Conservation (phyloP, 2,329 filamentous ascomycete species). For the Aspergillus pseudoglaucus region DNA sequence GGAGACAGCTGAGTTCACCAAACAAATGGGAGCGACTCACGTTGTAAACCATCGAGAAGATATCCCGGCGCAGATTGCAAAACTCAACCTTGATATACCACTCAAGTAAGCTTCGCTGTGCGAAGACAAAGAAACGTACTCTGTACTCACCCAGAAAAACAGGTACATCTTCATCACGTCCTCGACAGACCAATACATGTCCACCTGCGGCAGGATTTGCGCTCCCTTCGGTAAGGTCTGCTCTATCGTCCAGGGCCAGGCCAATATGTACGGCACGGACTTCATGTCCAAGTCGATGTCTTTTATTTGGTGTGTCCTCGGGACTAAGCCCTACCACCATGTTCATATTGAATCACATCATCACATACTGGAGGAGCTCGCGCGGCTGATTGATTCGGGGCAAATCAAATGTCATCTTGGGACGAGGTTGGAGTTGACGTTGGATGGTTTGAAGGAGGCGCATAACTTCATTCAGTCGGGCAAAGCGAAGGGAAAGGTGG, state of each 20-base stretch:
- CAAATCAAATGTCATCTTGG: not conserved
- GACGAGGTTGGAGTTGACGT: constrained; percentile 17
- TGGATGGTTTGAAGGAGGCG: constrained; percentile 34
- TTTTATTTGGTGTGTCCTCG: constrained; percentile 39
- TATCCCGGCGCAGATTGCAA: not conserved
- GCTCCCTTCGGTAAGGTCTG: constrained; percentile 42
- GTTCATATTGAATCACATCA: constrained; percentile 35
- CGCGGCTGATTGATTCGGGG: constrained; percentile 1
- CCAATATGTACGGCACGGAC: constrained; percentile 41
- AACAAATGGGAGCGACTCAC: constrained; percentile 39
- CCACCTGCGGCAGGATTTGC: constrained; percentile 31
- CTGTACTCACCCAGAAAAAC: not conserved
- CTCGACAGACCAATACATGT: constrained; percentile 37
- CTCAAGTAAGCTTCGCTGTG: not conserved
- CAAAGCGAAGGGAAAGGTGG: constrained; percentile 20
- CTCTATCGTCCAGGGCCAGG: constrained; percentile 40
- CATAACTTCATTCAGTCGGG: constrained; percentile 35
- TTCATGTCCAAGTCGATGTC: constrained; percentile 42
- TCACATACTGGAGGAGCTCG: constrained; percentile 33
- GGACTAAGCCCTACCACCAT: constrained; percentile 36
- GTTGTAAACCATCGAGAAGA: constrained; percentile 39
- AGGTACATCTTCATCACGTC: constrained; percentile 41
- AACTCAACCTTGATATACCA: constrained; percentile 19
- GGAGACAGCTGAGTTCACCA: constrained; percentile 36
- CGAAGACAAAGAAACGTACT: no score